A percentile compares a stretch with the other conserved stretches of the same genome.
phyloP scores from a whole-genome alignment of 1,284 basidiomycete genomes.

The Sporisorium sorghi region DNA sequence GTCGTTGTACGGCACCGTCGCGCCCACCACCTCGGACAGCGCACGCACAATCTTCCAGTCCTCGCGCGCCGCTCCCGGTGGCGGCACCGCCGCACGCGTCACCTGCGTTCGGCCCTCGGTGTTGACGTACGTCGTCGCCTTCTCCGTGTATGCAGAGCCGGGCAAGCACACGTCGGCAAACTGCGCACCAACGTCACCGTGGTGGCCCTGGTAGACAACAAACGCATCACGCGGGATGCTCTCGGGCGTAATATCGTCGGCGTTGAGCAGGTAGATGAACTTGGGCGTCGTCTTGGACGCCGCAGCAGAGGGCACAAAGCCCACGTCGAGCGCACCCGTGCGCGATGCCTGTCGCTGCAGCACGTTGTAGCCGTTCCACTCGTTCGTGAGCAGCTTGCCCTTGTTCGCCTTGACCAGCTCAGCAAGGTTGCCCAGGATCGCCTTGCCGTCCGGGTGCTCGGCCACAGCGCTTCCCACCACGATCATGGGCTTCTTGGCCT shows the following conservation, averaged over 20 bases:
- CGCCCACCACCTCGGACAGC: conserved; percentile 86
- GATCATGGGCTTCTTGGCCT: conserved; percentile 92
- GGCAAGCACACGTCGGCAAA: conserved; percentile 96
- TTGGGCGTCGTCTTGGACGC: conserved; percentile 84
- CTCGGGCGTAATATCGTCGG: conserved; percentile 90
- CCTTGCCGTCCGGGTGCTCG: conserved; percentile 87
- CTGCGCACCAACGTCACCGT: conserved; percentile 95
- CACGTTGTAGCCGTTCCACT: conserved; percentile 96
- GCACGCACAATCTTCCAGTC: conserved; percentile 99
- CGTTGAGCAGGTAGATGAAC: conserved; percentile 96
- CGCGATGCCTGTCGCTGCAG: conserved; percentile 91
- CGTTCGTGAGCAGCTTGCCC: conserved; percentile 80
- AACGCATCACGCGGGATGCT: conserved; percentile 94
- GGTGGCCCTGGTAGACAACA: conserved; percentile 98
- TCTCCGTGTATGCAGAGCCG: conserved; percentile 95
- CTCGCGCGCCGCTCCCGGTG: conserved; percentile 92
- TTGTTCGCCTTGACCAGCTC: conserved; percentile 79
- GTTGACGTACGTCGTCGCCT: conserved; percentile 93
- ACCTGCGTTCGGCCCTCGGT: conserved; percentile 94
- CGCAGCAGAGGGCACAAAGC: conserved; percentile 85
- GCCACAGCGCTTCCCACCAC: conserved; percentile 88
- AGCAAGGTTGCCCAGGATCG: conserved; percentile 81
- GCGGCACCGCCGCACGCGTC: conserved; percentile 91
- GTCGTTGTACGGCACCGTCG: conserved; percentile 89
- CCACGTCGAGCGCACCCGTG: conserved; percentile 94